These are phyloP conservation scores for Ulota crispa DNA, from an alignment of 225 moss, liverwort and hornwort genomes.

Conservation along the genomic window DNA sequence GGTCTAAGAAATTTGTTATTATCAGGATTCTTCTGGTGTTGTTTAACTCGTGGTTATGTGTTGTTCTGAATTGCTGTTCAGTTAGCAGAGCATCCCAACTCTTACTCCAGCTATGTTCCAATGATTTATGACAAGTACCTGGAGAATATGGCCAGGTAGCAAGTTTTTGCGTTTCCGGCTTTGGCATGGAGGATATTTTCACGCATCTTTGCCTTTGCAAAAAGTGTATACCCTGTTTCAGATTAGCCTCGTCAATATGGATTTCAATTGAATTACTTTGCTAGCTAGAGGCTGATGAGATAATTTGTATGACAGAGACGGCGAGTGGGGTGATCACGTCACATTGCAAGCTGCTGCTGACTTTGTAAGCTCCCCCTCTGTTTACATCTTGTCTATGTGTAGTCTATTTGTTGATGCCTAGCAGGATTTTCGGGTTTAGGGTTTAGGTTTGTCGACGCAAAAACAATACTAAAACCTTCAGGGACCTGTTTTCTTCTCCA, in stretches of 20 bases:
- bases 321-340: conserved; percentile 96
- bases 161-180: conserved; percentile 1
- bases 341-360: conserved; percentile 95
- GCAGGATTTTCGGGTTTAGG: too few relatives aligned
- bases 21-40: not conserved
- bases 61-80: conserved; percentile 27
- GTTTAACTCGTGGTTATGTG: not conserved
- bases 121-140: conserved; percentile 76
- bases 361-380: conserved; percentile 36
- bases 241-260: not conserved
- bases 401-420: not conserved
- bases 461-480: not conserved
- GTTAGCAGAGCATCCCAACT: conserved; percentile 44
- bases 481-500: not conserved
- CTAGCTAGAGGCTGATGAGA: conserved; percentile 13
- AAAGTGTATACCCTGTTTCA: not conserved
- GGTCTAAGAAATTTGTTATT: not conserved
- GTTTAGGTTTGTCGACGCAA: not conserved
- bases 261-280: not conserved
- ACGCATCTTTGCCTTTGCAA: not conserved
- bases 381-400: not conserved
- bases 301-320: conserved; percentile 53
- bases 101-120: conserved; percentile 45
- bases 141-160: conserved; percentile 80
- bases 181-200: not conserved